Percentiles rank a stretch among this genome's conserved stretches.
These are phyloP conservation scores for Friedmanniomyces simplex DNA, from an alignment of 495 filamentous ascomycete genomes.

Conservation along the genomic window DNA sequence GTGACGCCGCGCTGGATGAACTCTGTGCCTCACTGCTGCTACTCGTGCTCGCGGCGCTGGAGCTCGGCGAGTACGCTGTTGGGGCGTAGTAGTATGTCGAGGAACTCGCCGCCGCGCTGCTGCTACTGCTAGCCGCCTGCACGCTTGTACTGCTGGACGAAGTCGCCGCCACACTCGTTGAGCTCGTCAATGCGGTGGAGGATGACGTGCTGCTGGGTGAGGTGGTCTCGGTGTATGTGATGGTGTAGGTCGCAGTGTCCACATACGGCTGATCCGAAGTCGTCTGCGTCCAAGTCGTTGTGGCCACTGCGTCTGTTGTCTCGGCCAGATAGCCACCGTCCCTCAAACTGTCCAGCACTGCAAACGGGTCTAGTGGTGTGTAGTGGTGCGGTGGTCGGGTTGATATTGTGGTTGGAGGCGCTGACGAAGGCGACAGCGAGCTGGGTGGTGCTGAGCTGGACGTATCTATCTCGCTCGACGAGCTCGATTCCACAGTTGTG, in stretches of 20 bases:
- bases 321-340: constrained; percentile 2
- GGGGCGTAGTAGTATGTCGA: neutral
- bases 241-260: constrained; percentile 9
- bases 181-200: constrained; percentile 2
- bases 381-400: neutral
- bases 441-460: neutral
- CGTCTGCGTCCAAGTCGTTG: constrained; percentile 7
- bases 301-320: constrained; percentile 6
- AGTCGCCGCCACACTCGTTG: constrained; percentile 1
- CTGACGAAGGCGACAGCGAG: neutral
- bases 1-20: neutral
- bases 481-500: constrained; percentile 19
- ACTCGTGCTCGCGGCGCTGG: neutral
- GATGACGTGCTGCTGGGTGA: constrained; percentile 1
- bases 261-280: neutral
- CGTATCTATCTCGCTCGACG: neutral
- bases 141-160: neutral
- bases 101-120: neutral
- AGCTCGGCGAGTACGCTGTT: neutral
- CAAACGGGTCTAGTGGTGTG: neutral
- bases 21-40: neutral
- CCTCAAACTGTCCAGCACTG: neutral
- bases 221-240: constrained; percentile 12
- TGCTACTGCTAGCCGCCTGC: neutral
- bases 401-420: neutral